Evolutionary conservation across 441 rosid genomes (phyloP).

Genomic region (Arabidopsis lyrata): DNA sequence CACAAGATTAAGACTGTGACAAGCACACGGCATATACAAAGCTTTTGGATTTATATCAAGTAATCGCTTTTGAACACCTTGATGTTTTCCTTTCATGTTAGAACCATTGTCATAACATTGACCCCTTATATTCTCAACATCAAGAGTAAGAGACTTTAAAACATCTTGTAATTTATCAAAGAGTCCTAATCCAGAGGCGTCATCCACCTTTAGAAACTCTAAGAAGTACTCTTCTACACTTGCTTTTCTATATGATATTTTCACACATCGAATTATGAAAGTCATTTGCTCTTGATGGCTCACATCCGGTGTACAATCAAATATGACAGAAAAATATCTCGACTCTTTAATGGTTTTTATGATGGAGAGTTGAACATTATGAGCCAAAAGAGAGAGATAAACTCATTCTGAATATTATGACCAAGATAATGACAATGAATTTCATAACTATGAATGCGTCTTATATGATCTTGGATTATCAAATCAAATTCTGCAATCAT

Average conservation of each 20-base stretch:
- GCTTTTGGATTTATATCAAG: not conserved
- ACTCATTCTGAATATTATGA: not conserved
- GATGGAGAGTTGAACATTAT: not conserved
- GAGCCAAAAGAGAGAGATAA: not conserved
- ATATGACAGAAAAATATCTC: not conserved
- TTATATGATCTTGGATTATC: too few relatives aligned
- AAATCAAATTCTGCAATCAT: too few relatives aligned
- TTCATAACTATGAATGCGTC: not conserved
- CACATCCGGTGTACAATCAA: constrained; percentile 7
- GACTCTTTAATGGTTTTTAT: not conserved
- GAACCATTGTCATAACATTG: not conserved
- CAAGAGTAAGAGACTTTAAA: not conserved
- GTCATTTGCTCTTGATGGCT: not conserved
- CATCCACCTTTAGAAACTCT: constrained; percentile 6
- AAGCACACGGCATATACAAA: not conserved
- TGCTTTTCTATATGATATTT: not conserved
- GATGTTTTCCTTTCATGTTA: not conserved
- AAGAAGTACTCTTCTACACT: not conserved
- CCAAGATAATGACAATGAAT: not conserved
- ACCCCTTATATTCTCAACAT: not conserved
- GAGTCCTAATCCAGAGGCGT: not conserved
- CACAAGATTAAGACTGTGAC: not conserved
- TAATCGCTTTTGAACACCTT: not conserved
- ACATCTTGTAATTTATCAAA: not conserved
- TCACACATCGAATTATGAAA: not conserved